Base-by-base conservation (phyloP, 495 filamentous ascomycete species). In the Clohesyomyces aquaticus region DNA sequence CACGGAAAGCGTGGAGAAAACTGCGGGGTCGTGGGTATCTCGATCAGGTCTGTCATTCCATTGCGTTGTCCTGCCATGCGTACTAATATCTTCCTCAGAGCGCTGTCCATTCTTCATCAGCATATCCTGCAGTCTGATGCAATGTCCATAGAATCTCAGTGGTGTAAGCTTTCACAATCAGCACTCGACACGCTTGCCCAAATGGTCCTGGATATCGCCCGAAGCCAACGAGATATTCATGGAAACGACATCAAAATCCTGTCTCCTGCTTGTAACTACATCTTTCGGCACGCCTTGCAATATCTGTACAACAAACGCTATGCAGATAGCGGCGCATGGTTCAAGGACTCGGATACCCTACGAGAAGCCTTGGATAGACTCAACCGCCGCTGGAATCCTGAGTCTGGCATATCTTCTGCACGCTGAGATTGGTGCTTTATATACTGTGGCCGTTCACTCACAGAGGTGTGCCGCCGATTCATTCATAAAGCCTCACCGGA, bases 221-320 rank as follows among this genome's bases (percentile, higher is more conserved):
- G 35, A n/a, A 41, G n/a, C n/a, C 35, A 41, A 9, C 35, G n/a
- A 9, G n/a, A n/a, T 9, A 41, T 41, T n/a, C 35, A 41, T 41
- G 35, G 35, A 9, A 9, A 9, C n/a, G 35, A 41, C n/a, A n/a
- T 41, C n/a, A n/a, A 41, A 9, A n/a, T n/a, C 9, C 9, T 41
- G 9, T 41, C 35, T 41, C 35, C 35, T 41, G 35, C n/a, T 41
- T 41, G n/a, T n/a, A 41, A 41, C 35, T 41, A 41, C n/a, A 41
- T 41, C 9, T 9, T 41, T 41, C 35, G 35, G 35, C 35, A 41
- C n/a, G n/a, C 35, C 35, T 41, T 41, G 35, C 35, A 41, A n/a
- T 41, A 41, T 41, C 35, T 41, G n/a, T 41, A 41, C 35, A n/a
- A 41, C 9, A 41, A 41, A 41, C 35, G 35, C 35, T 41, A 41